Evolutionary conservation across 768 basidiomycete species (phyloP).

Genomic region (Coprinopsis cinerea): DNA sequence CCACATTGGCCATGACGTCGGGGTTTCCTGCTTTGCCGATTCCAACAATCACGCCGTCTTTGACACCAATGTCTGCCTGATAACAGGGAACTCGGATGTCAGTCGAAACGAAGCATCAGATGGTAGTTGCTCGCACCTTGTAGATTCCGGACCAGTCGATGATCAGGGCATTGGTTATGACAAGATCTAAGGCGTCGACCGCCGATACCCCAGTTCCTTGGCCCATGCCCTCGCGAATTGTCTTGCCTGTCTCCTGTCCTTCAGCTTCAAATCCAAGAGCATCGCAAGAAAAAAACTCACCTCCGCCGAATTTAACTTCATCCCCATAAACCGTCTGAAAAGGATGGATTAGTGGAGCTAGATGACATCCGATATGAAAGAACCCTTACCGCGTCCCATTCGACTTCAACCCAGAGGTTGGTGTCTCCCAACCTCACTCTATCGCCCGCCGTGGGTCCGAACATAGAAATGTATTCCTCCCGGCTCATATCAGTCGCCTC

Average conservation of each 20-base stretch:
- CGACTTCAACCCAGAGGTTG: constrained; percentile 86
- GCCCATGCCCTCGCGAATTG: constrained; percentile 95
- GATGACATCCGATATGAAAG: constrained; percentile 1
- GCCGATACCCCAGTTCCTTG: constrained; percentile 74
- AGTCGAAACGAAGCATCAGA: neutral
- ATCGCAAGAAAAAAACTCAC: constrained; percentile 28
- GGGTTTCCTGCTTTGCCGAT: constrained; percentile 99
- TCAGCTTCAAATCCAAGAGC: neutral
- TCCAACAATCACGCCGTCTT: constrained; percentile 71
- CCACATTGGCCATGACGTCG: constrained; percentile 81
- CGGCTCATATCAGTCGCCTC: constrained; percentile 54
- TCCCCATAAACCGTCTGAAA: constrained; percentile 79
- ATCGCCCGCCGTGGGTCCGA: constrained; percentile 91
- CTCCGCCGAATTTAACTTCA: constrained; percentile 97
- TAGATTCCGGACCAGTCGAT: constrained; percentile 94
- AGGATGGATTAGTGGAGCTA: neutral
- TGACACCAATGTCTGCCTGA: constrained; percentile 94
- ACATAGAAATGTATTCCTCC: constrained; percentile 87
- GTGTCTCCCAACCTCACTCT: constrained; percentile 86
- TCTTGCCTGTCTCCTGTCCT: constrained; percentile 56
- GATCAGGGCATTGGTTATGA: constrained; percentile 93
- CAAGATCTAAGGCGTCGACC: constrained; percentile 72
- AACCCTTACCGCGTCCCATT: constrained; percentile 64
- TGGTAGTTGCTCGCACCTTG: constrained; percentile 50
- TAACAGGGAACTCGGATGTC: neutral